Conservation (phyloP, 2,329 filamentous ascomycete genomes). For the Epichloe festucae region DNA sequence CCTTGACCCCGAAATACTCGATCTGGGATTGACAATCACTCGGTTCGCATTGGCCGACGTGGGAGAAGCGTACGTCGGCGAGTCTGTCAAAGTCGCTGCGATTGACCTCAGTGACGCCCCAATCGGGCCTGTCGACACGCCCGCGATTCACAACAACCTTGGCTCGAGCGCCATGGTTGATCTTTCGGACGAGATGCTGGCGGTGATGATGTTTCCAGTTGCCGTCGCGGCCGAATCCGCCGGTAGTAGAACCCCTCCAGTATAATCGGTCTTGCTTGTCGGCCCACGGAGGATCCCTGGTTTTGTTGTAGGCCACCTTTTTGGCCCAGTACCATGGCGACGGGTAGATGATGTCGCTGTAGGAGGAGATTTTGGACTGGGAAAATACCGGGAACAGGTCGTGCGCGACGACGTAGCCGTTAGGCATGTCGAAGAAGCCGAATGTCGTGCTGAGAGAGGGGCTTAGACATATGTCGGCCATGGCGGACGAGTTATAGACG, state of each 20-base stretch:
- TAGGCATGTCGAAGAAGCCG: conserved; percentile 90
- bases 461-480: conserved; percentile 79
- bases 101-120: conserved; percentile 49
- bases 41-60: conserved; percentile 82
- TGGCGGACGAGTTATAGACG: conserved; percentile 75
- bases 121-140: conserved; percentile 28
- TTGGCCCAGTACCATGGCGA: conserved; percentile 95
- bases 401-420: conserved; percentile 77
- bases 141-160: conserved; percentile 28
- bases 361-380: conserved; percentile 86
- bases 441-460: conserved; percentile 67
- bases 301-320: conserved; percentile 65
- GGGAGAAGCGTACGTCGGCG: conserved; percentile 78
- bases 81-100: conserved; percentile 55
- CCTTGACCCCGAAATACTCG: conserved; percentile 58
- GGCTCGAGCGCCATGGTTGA: conserved; percentile 51
- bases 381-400: conserved; percentile 92
- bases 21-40: conserved; percentile 75
- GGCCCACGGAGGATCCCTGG: conserved; percentile 60
- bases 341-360: conserved; percentile 88
- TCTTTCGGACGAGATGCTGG: conserved; percentile 69
- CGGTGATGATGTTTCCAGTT: conserved; percentile 89
- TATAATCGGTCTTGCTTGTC: conserved; percentile 67
- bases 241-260: conserved; percentile 94
- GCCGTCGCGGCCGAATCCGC: conserved; percentile 82